phyloP scores from a whole-genome alignment of 257 asterid species.

The Nicotiana knightiana region DNA sequence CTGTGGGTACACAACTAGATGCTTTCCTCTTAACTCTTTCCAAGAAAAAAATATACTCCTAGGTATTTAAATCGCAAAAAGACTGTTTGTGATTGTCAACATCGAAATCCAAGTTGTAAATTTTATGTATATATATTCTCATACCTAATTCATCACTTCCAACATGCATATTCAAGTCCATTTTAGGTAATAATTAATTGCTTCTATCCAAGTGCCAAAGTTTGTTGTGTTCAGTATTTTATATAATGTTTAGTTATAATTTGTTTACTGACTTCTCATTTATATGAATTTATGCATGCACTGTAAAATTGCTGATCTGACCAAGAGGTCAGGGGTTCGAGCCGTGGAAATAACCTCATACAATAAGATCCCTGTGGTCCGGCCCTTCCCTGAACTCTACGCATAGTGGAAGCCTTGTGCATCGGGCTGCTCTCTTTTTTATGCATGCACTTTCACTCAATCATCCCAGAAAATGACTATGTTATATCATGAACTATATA shows the following conservation, averaged over 20 bases:
- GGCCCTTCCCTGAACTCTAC: no score
- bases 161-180: neutral
- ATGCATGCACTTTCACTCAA: no score
- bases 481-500: neutral
- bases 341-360: no score
- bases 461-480: no score
- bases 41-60: neutral
- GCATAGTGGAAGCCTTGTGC: no score
- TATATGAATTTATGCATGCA: no score
- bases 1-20: slow-evolving; percentile 16
- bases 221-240: neutral
- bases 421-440: no score
- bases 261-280: no score
- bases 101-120: neutral
- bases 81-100: neutral
- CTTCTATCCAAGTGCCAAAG: neutral
- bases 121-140: neutral
- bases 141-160: neutral
- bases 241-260: no score
- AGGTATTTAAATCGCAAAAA: neutral
- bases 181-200: neutral
- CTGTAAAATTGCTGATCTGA: no score
- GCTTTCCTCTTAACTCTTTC: neutral
- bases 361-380: no score
- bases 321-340: no score